These are phyloP conservation scores for Peniophora sp. DNA, from an alignment of 1,284 basidiomycete species.

Conservation along the genomic window DNA sequence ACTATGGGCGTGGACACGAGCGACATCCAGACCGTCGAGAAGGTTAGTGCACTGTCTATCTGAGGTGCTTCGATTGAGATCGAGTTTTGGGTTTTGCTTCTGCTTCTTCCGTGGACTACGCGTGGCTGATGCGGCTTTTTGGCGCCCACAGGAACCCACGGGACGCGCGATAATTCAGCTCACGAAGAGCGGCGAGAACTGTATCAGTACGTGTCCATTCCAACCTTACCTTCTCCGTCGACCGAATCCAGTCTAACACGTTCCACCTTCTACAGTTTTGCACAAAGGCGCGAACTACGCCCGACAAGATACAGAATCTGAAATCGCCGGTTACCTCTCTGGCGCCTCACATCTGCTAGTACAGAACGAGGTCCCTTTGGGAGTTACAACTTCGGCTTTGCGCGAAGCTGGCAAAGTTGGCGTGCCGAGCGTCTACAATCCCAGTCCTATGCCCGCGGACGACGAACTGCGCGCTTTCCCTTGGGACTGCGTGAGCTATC, in stretches of 20 bases:
- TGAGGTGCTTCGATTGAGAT: not conserved
- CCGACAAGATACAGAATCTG: conserved; percentile 17
- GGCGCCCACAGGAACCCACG: conserved; percentile 31
- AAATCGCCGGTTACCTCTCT: conserved; percentile 19
- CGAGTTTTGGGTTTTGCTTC: not conserved
- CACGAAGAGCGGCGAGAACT: conserved; percentile 45
- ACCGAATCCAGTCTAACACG: not conserved
- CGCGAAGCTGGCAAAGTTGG: conserved; percentile 12
- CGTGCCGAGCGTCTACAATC: conserved; percentile 38
- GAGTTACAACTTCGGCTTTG: conserved; percentile 31
- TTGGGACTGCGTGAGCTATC: conserved; percentile 43
- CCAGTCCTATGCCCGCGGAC: conserved; percentile 40
- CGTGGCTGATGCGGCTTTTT: not conserved
- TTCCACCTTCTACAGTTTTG: conserved; percentile 31
- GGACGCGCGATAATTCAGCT: conserved; percentile 54
- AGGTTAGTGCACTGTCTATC: not conserved
- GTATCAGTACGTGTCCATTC: conserved; percentile 33
- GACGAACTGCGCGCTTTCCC: conserved; percentile 30
- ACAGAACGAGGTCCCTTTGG: conserved; percentile 48
- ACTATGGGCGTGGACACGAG: conserved; percentile 30
- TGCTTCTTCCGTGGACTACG: conserved; percentile 16
- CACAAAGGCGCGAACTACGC: conserved; percentile 49
- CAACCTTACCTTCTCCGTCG: not conserved
- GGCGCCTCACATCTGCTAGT: conserved; percentile 38
- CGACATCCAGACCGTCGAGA: conserved; percentile 29